Base-by-base conservation (phyloP, 2,329 filamentous ascomycete species). In the Penicillium sp. region DNA sequence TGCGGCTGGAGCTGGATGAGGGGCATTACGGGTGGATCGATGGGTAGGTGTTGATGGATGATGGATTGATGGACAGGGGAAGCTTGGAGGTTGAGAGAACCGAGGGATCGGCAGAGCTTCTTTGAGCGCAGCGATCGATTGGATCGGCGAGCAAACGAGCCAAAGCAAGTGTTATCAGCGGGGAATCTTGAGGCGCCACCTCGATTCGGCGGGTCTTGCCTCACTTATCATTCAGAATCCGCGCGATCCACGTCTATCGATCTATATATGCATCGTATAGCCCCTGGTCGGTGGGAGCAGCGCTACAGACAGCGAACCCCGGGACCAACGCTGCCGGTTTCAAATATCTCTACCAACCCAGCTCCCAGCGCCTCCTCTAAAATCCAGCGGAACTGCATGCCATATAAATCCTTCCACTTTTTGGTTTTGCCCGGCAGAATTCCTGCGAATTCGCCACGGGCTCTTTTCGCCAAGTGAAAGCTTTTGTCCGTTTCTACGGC, bases 331-430 rank as follows among this genome's bases (percentile, higher is more conserved):
- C 75, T 80, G 13, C 79, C 75, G 4, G 80, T 84, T 51, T 81
- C 75, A 51, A 84, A 84, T 6, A 79, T 54, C 60, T 84, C 79
- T 8, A 83, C 67, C 17, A 81, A 53, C 3, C 80, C 80, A 15
- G 76, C 74, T 1, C 80, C 80, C 11, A 83, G 56, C 45, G 77
- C 77, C 54, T 83, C 79, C 43, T 78, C 78, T 25, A 83, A 50
- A 7, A 77, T 69, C 78, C 78, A 83, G 19, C 77, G 74, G 50
- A 83, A 83, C 17, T 66, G 64, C 62, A 82, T 62, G 0, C 80
- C 80, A 47, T 75, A 75, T 30, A 82, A 74, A 9, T 72, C 64
- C 53, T 73, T 80, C 80, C 80, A 84, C 56, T 80, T 81, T 62
- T 76, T 80, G 11, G 80, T 83, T 51, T 73, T 71, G 0, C 78